Percentiles rank a stretch among this genome's conserved stretches.
These are phyloP conservation scores for Verbena officinalis DNA, from an alignment of 257 asterid genomes.

Conservation along the genomic window DNA sequence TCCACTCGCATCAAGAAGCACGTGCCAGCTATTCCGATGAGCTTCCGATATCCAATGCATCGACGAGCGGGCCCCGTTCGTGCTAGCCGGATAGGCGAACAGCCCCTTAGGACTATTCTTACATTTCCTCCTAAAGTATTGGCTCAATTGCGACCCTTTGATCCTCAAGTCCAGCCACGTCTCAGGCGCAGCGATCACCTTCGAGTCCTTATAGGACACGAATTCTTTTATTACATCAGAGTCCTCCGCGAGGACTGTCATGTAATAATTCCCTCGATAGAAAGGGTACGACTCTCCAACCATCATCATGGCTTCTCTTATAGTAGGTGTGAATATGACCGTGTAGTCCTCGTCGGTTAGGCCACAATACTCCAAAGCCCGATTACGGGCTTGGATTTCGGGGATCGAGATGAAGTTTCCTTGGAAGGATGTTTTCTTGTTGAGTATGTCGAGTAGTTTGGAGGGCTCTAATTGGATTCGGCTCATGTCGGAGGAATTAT, in stretches of 20 bases:
- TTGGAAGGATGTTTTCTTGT: constrained; percentile 50
- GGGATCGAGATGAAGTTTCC: constrained; percentile 81
- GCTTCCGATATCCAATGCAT: constrained; percentile 94
- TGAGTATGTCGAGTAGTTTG: constrained; percentile 54
- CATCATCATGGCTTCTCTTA: constrained; percentile 59
- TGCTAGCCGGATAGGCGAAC: constrained; percentile 59
- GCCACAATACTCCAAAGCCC: constrained; percentile 70
- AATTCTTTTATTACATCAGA: constrained; percentile 51
- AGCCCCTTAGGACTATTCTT: constrained; percentile 70
- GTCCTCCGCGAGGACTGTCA: constrained; percentile 56
- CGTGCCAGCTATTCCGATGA: constrained; percentile 75
- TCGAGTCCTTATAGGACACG: constrained; percentile 51
- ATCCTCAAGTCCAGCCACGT: constrained; percentile 85
- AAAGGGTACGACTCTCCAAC: constrained; percentile 82
- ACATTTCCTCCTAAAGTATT: constrained; percentile 69
- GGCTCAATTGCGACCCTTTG: constrained; percentile 82
- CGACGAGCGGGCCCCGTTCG: constrained; percentile 50
- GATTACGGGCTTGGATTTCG: constrained; percentile 69
- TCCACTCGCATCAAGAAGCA: constrained; percentile 67
- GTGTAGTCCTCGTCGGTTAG: constrained; percentile 60
- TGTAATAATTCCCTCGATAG: constrained; percentile 72
- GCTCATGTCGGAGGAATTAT: constrained; percentile 36
- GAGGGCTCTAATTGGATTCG: constrained; percentile 63
- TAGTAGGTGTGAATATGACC: constrained; percentile 44
- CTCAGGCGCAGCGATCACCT: constrained; percentile 65